These are phyloP conservation scores for Pichia sp. DNA, from an alignment of 1,139 yeast species.

Conservation along the genomic window DNA sequence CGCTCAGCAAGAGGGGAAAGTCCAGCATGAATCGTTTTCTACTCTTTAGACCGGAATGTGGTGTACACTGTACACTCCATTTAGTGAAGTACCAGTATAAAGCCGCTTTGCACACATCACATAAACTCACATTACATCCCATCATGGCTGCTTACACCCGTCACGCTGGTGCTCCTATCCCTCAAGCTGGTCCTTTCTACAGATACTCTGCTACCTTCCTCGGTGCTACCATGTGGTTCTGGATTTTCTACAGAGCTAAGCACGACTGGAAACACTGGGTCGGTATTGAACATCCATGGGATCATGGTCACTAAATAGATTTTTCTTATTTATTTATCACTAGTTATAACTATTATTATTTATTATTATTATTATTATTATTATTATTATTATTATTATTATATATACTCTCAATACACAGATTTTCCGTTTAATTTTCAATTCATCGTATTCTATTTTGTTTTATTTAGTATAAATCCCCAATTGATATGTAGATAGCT, in stretches of 20 bases:
- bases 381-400: not conserved
- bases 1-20: too few species aligned
- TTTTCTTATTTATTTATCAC: not conserved
- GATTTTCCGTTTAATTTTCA: too few species aligned
- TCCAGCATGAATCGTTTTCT: too few species aligned
- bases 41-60: too few species aligned
- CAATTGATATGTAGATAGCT: too few species aligned
- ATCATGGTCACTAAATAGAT: constrained; percentile 17
- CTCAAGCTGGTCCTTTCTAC: constrained; percentile 50
- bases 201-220: constrained; percentile 56
- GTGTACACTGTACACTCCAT: too few species aligned
- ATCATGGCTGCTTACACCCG: constrained; percentile 35
- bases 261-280: constrained; percentile 62
- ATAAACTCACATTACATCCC: too few species aligned
- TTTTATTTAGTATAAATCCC: too few species aligned
- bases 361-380: not conserved
- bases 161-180: constrained; percentile 48
- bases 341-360: not conserved
- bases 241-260: constrained; percentile 72
- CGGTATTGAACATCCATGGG: constrained; percentile 34
- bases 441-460: too few species aligned
- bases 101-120: too few species aligned
- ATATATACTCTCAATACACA: too few species aligned
- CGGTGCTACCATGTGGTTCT: constrained; percentile 86
- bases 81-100: too few species aligned